These are phyloP conservation scores for Penicillium brasilianum DNA, from an alignment of 2,329 filamentous ascomycete species.

Conservation along the genomic window DNA sequence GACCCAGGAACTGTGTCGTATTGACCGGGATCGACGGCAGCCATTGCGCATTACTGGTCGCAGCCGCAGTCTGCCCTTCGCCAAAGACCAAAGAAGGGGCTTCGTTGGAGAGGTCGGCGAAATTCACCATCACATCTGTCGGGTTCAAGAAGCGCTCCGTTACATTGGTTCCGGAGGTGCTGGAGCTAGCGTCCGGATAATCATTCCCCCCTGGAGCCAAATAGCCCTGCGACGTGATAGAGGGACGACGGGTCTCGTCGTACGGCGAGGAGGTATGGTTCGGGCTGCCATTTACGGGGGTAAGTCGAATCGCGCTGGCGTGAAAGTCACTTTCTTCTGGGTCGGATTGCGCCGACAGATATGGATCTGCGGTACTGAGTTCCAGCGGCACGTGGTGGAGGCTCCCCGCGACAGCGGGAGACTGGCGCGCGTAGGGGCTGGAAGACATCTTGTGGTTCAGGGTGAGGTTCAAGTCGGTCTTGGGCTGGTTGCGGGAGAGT, in stretches of 20 bases:
- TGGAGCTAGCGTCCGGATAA: constrained; percentile 16
- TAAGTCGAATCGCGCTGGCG: constrained; percentile 40
- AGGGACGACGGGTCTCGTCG: constrained; percentile 24
- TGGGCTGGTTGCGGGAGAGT: constrained; percentile 6
- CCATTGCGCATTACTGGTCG: constrained; percentile 16
- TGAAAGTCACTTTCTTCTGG: constrained; percentile 46
- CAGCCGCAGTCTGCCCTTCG: constrained; percentile 14
- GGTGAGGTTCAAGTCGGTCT: constrained; percentile 12
- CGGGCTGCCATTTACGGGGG: constrained; percentile 32
- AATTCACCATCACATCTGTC: constrained; percentile 23
- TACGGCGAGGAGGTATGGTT: constrained; percentile 24
- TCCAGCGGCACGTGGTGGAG: constrained; percentile 37
- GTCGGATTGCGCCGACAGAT: constrained; percentile 45
- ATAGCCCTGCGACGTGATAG: constrained; percentile 21
- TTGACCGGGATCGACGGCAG: constrained; percentile 26
- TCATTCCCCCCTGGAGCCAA: constrained; percentile 17
- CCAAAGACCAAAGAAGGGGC: constrained; percentile 19
- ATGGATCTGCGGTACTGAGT: constrained; percentile 43
- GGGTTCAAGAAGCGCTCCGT: constrained; percentile 22
- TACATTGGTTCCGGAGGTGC: constrained; percentile 17
- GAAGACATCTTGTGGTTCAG: constrained; percentile 25
- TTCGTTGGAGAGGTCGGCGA: constrained; percentile 18
- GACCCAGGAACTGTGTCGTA: constrained; percentile 40
- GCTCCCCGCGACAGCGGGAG: constrained; percentile 30
- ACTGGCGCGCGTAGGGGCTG: constrained; percentile 30